A percentile compares a stretch with the other conserved stretches of the same genome.
phyloP scores from a whole-genome alignment of 176 grass and related monocot genomes.

The barley (Hordeum vulgare) region MorexV3_pseudomolecules_assembly NC_058518.1:210040089-210040588 shows the following conservation, averaged over 20 bases:
- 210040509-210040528: too few species aligned
- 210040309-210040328: neutral
- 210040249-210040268: neutral
- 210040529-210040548: too few species aligned
- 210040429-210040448: too few species aligned
- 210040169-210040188: neutral
- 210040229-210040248: neutral
- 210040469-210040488: too few species aligned
- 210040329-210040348: neutral
- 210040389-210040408: too few species aligned
- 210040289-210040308: too few species aligned
- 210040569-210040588: too few species aligned
- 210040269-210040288: neutral
- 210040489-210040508: neutral
- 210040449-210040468: neutral
- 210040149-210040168: neutral
- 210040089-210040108: neutral
- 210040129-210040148: neutral
- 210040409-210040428: too few species aligned
- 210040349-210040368: too few species aligned
- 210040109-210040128: neutral
- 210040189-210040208: neutral
- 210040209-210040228: neutral
- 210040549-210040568: too few species aligned
- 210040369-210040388: too few species aligned